phyloP scores from a whole-genome alignment of 306 rosid species.

The Begonia loranthoides region DNA sequence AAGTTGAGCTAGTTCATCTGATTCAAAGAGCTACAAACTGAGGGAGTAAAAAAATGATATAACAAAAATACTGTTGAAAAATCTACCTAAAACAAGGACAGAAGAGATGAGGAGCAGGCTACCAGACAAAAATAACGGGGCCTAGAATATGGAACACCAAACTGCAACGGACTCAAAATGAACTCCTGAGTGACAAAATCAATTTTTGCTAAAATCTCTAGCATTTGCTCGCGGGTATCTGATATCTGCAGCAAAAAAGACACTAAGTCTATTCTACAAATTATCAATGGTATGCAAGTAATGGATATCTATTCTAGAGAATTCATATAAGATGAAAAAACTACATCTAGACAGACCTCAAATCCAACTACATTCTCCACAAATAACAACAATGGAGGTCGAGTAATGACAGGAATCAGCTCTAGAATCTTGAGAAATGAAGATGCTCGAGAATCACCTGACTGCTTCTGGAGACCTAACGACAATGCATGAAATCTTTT shows the following conservation, averaged over 20 bases:
- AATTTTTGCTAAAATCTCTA: constrained; percentile 51
- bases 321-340: no score
- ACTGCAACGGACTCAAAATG: constrained; percentile 82
- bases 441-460: constrained; percentile 80
- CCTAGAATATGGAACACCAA: constrained; percentile 93
- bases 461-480: constrained; percentile 87
- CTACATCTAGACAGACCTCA: constrained; percentile 45
- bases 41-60: background rate
- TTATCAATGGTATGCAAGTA: no score
- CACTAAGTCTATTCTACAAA: no score
- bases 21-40: background rate
- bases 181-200: constrained; percentile 65
- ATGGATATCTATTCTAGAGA: no score
- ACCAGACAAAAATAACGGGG: constrained; percentile 98
- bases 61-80: no score
- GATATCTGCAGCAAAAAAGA: constrained; percentile 45
- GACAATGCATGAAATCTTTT: constrained; percentile 16
- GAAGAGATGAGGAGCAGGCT: constrained; percentile 16
- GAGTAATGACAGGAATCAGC: constrained; percentile 41
- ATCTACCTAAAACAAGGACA: constrained; percentile 1
- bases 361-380: constrained; percentile 95
- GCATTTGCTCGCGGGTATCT: constrained; percentile 64
- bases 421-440: constrained; percentile 94
- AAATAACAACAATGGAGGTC: constrained; percentile 68
- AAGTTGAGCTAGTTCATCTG: no score